A percentile compares a stretch with the other conserved stretches of the same genome.
phyloP scores from a whole-genome alignment of 108 stramenopile species.

The Stephanodiscus minutulus region DNA sequence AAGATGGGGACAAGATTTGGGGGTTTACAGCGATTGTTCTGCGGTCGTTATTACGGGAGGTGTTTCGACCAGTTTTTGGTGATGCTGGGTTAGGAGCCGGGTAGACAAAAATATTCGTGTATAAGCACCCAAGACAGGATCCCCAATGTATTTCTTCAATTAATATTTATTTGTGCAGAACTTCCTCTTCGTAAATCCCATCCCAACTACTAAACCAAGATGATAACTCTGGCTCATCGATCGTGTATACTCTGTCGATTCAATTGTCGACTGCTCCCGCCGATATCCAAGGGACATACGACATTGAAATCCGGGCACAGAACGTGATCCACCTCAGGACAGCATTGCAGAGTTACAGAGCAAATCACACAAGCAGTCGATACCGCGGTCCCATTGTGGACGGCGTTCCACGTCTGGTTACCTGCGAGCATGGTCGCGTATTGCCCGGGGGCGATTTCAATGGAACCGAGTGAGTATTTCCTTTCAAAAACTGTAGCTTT shows the following conservation, averaged over 20 bases:
- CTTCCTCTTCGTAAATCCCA: no score
- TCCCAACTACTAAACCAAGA: no score
- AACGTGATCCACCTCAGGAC: conserved; percentile 11
- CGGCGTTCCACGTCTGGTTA: neutral
- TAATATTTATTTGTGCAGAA: no score
- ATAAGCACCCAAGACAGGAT: neutral
- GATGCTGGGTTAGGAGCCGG: conserved; percentile 8
- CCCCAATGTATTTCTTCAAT: no score
- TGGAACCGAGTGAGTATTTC: neutral
- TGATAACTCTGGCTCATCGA: no score
- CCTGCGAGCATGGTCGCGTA: conserved; percentile 7
- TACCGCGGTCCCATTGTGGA: conserved; percentile 4
- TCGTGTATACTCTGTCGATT: no score
- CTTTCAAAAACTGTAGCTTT: neutral
- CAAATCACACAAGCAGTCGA: neutral
- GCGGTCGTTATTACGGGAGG: conserved; percentile 62
- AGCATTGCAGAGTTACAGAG: conserved; percentile 7
- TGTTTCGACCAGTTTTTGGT: conserved; percentile 67
- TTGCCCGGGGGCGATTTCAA: conserved; percentile 16
- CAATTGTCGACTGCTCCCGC: no score
- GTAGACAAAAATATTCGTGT: neutral
- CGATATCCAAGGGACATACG: conserved; percentile 4
- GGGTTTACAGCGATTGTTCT: conserved; percentile 80
- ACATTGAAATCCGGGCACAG: conserved; percentile 11
- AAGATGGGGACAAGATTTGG: conserved; percentile 68